Evolutionary conservation across 148 eudicot species (phyloP).

Genomic region (Fagopyrum tataricum): DNA sequence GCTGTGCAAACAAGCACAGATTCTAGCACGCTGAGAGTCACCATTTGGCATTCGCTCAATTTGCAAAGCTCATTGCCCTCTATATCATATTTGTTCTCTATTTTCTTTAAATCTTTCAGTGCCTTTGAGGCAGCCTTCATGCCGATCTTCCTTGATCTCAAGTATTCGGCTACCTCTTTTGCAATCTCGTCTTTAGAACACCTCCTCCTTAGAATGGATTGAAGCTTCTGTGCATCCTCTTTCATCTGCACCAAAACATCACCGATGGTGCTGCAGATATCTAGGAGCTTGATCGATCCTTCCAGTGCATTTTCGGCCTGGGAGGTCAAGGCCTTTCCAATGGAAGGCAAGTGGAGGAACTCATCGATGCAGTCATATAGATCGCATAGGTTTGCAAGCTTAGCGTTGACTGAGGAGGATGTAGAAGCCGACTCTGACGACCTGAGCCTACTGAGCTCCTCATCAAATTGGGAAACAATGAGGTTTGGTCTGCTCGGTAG

Average conservation of each 20-base stretch:
- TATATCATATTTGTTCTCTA: neutral
- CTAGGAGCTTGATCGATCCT: slow-evolving; percentile 28
- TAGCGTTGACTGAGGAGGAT: slow-evolving; percentile 13
- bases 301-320: slow-evolving; percentile 20
- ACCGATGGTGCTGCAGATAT: slow-evolving; percentile 22
- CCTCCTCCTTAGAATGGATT: slow-evolving; percentile 28
- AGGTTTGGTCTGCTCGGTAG: slow-evolving; percentile 21
- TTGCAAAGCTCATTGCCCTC: neutral
- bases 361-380: slow-evolving; percentile 24
- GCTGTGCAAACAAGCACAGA: neutral
- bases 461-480: slow-evolving; percentile 10
- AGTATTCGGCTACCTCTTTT: too few species aligned
- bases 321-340: slow-evolving; percentile 5
- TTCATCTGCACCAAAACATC: slow-evolving; percentile 24
- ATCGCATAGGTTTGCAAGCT: slow-evolving; percentile 16
- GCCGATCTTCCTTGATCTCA: neutral
- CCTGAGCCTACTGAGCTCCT: slow-evolving; percentile 18
- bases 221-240: slow-evolving; percentile 22
- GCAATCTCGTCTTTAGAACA: slow-evolving; percentile 18
- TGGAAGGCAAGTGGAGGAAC: slow-evolving; percentile 18
- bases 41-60: neutral
- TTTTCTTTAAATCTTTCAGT: slow-evolving; percentile 10
- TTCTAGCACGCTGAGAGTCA: neutral
- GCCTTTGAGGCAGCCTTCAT: slow-evolving; percentile 9
- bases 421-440: slow-evolving; percentile 27